Evolutionary conservation across 768 basidiomycete species (phyloP), one percentile per base, ranked within the genome.

Genomic region (Amanita rubescens): DNA sequence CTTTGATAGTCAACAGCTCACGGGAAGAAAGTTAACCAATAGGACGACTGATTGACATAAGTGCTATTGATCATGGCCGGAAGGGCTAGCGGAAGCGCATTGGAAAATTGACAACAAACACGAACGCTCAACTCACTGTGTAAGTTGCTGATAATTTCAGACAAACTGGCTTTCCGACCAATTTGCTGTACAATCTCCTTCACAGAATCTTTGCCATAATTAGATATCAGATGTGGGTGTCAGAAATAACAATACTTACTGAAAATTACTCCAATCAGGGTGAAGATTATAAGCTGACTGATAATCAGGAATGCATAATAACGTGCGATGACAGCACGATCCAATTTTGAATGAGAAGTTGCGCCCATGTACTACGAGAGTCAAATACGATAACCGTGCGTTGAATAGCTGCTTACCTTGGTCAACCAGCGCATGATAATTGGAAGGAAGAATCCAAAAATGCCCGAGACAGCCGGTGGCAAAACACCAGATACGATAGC

Each of bases 1-100:
- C 15, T 30, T 17, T 5, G 27, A 3, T 3, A 39, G 10, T 25
- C 53, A 38, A 54, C 25, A 53, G 73, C 87, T n/a, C 66, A 92
- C 85, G 94, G 92, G 75, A 94, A 91, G 74, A 84, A 94, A 3
- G 91, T 95, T 48, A 95, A 71, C 91, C 92, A 95, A 68, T 88
- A 96, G 19, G 87, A 90, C 7, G 87, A 76, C 63, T 98, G 95
- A 62, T 87, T 81, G 60, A 98, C 85, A 62, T 98, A 99, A 0
- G 94, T 93, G 47, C 73, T 71, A 63, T 96, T 90, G 62, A 98
- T 90, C 4, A 68, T 78, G 17, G 67, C 71, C 12, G 88, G 90
- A 19, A 91, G 75, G 34, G 74, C 87, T 90, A 39, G 22, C 39
- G 38, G 25, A 44, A 14, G 14, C 46, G 14, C 37, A 27, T 39